Percentiles rank a stretch among this genome's conserved stretches.
phyloP scores from a whole-genome alignment of 768 basidiomycete genomes.

The Galerina sulciceps region DNA sequence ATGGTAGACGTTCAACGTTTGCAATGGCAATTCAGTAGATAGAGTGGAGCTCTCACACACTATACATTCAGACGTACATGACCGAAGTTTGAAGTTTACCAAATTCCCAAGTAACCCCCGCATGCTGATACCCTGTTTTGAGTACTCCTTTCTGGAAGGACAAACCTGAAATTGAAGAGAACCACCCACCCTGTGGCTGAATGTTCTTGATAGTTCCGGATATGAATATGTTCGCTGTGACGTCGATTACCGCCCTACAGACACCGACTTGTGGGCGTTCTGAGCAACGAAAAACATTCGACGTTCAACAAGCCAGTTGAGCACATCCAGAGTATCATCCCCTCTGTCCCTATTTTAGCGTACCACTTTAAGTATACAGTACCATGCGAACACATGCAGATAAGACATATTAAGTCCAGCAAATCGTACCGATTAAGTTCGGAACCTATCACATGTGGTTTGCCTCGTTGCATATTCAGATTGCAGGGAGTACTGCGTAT shows the following conservation, averaged over 20 bases:
- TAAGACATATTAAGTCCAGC: neutral
- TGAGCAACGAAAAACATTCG: too few relatives aligned
- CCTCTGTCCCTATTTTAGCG: neutral
- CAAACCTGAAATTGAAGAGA: neutral
- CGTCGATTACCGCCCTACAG: neutral
- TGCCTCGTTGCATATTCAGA: slow-evolving; percentile 6
- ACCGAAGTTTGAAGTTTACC: neutral
- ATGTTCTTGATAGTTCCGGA: neutral
- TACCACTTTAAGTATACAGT: neutral
- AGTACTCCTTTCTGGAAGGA: neutral
- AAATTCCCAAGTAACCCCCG: neutral
- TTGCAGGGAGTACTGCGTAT: neutral
- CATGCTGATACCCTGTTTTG: neutral
- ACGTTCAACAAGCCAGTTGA: too few relatives aligned
- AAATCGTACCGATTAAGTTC: neutral
- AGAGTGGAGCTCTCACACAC: neutral
- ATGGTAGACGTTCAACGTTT: neutral
- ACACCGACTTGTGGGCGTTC: neutral
- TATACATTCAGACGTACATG: neutral
- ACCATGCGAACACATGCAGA: neutral
- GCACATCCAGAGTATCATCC: neutral
- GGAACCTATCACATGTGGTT: neutral
- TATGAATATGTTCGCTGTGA: neutral
- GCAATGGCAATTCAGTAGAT: neutral
- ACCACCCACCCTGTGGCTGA: neutral